Evolutionary conservation across 176 grass and related monocot species (phyloP), one percentile per base, ranked within the genome.

Genomic region (Puya raimondii): DNA sequence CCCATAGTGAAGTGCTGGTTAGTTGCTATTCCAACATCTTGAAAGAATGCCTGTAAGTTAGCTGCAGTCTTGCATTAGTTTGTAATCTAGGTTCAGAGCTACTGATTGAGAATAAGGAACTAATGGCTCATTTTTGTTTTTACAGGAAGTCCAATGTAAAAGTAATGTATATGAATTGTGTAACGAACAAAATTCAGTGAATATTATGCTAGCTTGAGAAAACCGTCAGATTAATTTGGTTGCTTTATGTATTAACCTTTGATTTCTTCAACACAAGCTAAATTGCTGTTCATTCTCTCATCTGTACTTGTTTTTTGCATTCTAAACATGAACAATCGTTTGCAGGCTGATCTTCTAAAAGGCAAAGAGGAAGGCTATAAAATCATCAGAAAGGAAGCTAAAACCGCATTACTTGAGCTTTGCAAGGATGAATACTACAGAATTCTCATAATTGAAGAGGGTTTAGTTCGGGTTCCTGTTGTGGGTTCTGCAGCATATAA

Each of bases 401-500:
- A 74, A 85, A 74, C 57, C 68, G 71, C 81, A 57, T 64, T 91
- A 15, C 67, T 87, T 67, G 81, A 82, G 76, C 72, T 91, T 57
- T 78, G 78, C 50, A 17, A n/a, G 12, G 75, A 91, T 82, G 81
- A 79, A 63, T 71, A 74, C 72, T 82, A 77, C 53, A 51, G 81
- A 75, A 76, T 67, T 74, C 76, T 91, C 68, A 80, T 87, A 70
- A 81, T 84, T 50, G 84, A 85, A 50, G 81, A 91, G 64, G 88
- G 84, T 77, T 59, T 91, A 63, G 68, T 91, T 3, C 72, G 84
- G 64, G 79, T 91, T 69, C 88, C 88, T 66, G 47, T 91, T 50
- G 47, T 91, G 70, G 85, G 88, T 29, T 72, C 81, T 73, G 72
- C 84, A 64, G 85, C 79, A 52, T 91, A 91, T 82, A 71, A 85